Evolutionary conservation across 371 early-diverging fungal genomes (phyloP), one percentile per base, ranked within the genome.

Genomic region (Encephalitozoon romaleae): DNA sequence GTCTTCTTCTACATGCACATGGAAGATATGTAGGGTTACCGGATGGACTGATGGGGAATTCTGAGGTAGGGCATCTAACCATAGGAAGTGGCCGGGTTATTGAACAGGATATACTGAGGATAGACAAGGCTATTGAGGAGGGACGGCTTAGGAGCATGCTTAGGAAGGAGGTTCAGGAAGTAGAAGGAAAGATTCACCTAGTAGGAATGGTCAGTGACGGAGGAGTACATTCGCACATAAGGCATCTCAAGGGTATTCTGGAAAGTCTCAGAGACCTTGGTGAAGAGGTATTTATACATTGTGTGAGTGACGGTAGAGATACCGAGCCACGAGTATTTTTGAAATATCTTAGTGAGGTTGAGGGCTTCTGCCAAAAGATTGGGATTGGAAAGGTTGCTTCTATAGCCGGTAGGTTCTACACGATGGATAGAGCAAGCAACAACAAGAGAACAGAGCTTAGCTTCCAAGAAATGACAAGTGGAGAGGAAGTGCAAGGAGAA

Each of bases 351-450:
- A 78, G 81, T 39, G 42, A 55, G 11, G 12, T 82, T n/a, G 69
- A 90, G 65, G 66, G 85, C 4, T 73, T 41, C 52, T 30, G 23
- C 52, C 6, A 39, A 1, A 28, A 51, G 2, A 39, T 42, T 18
- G 55, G 68, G 11, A 94, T 92, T 84, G 95, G 94, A 75, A 88
- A 87, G 78, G 72, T 98, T 23, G 95, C 93, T 39, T 93, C 94
- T 42, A 88, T 97, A 45, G 87, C 89, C 23, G 99, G 99, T 34
- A 89, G 99, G 69, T 99, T 95, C 89, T 98, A 95, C 84, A 94
- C 96, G 72, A 99, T 99, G 99, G 99, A 99, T 85, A 91, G 99
- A 84, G 98, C 98, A 87, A 94, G 94, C 89, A 91, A 96, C 77
- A 93, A 95, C 92, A 96, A 97, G 86, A 90, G 98, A 80, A 86